Conservation (phyloP, 192 early-diverging fungal species). For the Chytriomyces confervae region DNA sequence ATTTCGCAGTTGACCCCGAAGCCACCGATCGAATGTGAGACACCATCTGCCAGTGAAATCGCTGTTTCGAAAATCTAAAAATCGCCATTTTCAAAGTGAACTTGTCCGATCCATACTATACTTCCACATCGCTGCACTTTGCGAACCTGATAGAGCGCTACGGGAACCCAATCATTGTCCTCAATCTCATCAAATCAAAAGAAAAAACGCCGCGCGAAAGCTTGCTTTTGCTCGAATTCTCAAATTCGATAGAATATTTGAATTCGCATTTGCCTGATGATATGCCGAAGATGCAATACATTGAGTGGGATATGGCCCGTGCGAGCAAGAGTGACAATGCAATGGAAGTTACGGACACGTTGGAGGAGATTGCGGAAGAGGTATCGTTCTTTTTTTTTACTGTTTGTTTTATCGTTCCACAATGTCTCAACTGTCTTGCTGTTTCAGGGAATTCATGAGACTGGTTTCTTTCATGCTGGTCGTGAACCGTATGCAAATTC, state of each 20-base stretch:
- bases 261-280: constrained; percentile 87
- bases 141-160: constrained; percentile 92
- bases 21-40: constrained; percentile 79
- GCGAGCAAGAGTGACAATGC: constrained; percentile 82
- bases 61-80: neutral
- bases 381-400: constrained; percentile 38
- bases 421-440: constrained; percentile 53
- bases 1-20: constrained; percentile 91
- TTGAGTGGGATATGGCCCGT: constrained; percentile 98
- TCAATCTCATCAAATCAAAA: constrained; percentile 96
- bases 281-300: constrained; percentile 77
- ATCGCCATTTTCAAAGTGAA: constrained; percentile 60
- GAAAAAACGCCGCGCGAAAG: constrained; percentile 91
- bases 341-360: constrained; percentile 85
- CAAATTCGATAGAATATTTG: constrained; percentile 80
- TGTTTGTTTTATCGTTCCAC: no score
- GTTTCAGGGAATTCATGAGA: constrained; percentile 39
- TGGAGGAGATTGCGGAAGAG: constrained; percentile 89
- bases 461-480: constrained; percentile 93
- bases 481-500: constrained; percentile 64
- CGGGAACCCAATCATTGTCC: constrained; percentile 85
- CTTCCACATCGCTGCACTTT: constrained; percentile 91
- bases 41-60: neutral
- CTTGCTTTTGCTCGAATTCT: constrained; percentile 82
- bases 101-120: constrained; percentile 90